phyloP scores from a whole-genome alignment of 768 basidiomycete species.

The Hygrophorus russula region DNA sequence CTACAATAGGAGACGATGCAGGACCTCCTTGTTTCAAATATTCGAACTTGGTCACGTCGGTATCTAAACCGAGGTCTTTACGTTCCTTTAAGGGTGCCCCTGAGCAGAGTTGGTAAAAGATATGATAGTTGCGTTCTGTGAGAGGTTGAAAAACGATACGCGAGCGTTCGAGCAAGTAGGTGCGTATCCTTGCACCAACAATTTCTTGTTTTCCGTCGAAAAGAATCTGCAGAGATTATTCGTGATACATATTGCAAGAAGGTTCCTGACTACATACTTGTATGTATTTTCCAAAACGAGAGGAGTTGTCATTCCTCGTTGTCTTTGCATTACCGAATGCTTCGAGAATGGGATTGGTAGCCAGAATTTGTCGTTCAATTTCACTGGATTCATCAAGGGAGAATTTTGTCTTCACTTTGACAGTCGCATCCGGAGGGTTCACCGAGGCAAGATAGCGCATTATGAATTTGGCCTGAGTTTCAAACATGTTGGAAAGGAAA shows the following conservation, averaged over 20 bases:
- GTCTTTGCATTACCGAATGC: constrained; percentile 99
- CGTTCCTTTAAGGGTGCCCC: constrained; percentile 93
- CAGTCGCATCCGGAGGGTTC: constrained; percentile 62
- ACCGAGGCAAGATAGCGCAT: constrained; percentile 99
- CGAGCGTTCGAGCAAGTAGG: constrained; percentile 94
- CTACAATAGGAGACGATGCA: constrained; percentile 72
- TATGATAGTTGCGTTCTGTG: constrained; percentile 97
- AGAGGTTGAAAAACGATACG: constrained; percentile 95
- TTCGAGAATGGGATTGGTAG: constrained; percentile 98
- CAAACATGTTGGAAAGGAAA: constrained; percentile 3
- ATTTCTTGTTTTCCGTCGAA: constrained; percentile 96
- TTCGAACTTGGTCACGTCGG: constrained; percentile 77
- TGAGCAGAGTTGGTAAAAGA: constrained; percentile 98
- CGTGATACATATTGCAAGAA: constrained; percentile 6
- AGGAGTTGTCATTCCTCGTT: constrained; percentile 97
- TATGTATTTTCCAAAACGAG: constrained; percentile 98
- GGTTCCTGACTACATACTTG: constrained; percentile 47
- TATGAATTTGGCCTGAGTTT: constrained; percentile 83
- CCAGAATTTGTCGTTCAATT: constrained; percentile 93
- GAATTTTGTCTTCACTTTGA: constrained; percentile 56
- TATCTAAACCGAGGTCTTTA: constrained; percentile 86
- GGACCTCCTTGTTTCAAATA: constrained; percentile 93
- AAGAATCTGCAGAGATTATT: constrained; percentile 56
- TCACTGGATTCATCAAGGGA: constrained; percentile 84
- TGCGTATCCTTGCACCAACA: constrained; percentile 96